phyloP scores from a whole-genome alignment of 768 basidiomycete genomes.

The Hemileccinum rubropunctum region DNA sequence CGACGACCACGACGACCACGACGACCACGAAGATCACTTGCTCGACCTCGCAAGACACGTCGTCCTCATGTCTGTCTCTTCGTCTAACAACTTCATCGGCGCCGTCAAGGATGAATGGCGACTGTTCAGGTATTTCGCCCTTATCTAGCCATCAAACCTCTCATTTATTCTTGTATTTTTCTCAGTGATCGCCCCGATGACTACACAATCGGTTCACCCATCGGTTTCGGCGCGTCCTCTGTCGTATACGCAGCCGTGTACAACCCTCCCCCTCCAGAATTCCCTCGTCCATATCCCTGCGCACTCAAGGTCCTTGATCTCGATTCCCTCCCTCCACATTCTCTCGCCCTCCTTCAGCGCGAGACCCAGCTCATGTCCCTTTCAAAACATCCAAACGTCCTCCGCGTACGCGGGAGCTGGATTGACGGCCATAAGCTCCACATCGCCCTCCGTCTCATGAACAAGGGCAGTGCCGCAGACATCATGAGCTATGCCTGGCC shows the following conservation, averaged over 20 bases:
- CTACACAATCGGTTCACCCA: slow-evolving; percentile 73
- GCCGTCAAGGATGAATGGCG: slow-evolving; percentile 84
- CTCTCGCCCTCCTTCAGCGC: slow-evolving; percentile 70
- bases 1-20: too few species aligned
- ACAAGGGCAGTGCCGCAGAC: slow-evolving; percentile 81
- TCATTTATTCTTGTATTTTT: background rate
- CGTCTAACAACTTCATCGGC: slow-evolving; percentile 56
- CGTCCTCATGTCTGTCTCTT: slow-evolving; percentile 16
- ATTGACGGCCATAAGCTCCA: slow-evolving; percentile 77
- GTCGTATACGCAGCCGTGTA: slow-evolving; percentile 82
- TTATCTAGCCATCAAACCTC: background rate
- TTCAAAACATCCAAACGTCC: slow-evolving; percentile 89
- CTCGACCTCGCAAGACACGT: background rate
- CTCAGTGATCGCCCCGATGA: slow-evolving; percentile 64
- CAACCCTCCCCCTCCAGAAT: slow-evolving; percentile 39
- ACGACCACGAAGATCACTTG: too few species aligned
- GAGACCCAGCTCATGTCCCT: slow-evolving; percentile 93
- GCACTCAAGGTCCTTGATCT: slow-evolving; percentile 90
- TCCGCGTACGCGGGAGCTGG: slow-evolving; percentile 91
- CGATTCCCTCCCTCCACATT: slow-evolving; percentile 68
- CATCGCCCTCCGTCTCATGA: slow-evolving; percentile 89
- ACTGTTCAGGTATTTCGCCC: slow-evolving; percentile 61
- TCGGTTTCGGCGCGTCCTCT: slow-evolving; percentile 91
- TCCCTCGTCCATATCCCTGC: slow-evolving; percentile 49
- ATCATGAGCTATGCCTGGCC: slow-evolving; percentile 83